Conservation (phyloP, 805 yeast species). For the Barnettozyma siamensis region DNA sequence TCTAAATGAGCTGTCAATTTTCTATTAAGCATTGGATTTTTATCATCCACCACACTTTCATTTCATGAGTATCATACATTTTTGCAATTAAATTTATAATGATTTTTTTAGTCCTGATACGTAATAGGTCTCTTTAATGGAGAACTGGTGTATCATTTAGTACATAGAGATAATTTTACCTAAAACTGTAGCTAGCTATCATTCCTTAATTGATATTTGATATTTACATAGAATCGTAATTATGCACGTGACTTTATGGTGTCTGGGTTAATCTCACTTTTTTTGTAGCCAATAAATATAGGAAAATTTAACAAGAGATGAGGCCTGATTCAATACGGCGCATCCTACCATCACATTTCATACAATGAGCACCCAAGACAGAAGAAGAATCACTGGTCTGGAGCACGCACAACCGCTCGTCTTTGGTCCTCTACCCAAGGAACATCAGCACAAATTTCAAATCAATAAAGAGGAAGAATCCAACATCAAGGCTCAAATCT, state of each 20-base stretch:
- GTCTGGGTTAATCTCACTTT: no score
- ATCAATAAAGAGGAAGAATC: constrained; percentile 14
- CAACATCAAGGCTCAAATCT: constrained; percentile 27
- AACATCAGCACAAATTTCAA: constrained; percentile 7
- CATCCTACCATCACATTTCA: no score
- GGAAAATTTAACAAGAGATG: no score
- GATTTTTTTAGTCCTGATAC: background rate
- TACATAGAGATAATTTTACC: no score
- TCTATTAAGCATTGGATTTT: background rate
- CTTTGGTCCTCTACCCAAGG: constrained; percentile 28
- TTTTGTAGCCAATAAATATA: no score
- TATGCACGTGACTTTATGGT: no score
- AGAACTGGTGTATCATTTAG: no score
- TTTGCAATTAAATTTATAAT: background rate
- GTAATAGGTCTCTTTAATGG: no score
- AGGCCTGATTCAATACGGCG: no score
- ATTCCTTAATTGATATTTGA: no score
- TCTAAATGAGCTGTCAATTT: constrained; percentile 6
- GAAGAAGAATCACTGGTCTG: constrained; percentile 88
- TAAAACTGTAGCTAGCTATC: no score
- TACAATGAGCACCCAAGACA: constrained; percentile 38
- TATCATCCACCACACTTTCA: background rate
- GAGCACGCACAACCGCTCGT: constrained; percentile 50
- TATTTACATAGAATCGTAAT: no score
- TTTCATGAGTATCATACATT: background rate